A percentile compares a stretch with the other conserved stretches of the same genome.
phyloP scores from a whole-genome alignment of 352 stramenopile species.

The Pythium scleroteichum region DNA sequence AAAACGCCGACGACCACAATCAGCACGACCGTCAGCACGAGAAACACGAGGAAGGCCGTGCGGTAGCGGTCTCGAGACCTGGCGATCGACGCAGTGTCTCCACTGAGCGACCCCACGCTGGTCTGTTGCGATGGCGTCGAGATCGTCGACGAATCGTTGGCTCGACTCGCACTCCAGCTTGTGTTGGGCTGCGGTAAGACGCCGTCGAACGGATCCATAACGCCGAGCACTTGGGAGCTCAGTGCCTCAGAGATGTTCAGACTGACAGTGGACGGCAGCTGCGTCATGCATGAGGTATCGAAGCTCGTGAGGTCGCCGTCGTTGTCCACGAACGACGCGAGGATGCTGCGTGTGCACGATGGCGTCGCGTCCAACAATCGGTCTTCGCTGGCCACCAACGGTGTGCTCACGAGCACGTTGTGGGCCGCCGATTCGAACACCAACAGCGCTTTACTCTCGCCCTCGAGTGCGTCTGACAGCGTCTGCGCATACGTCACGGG shows the following conservation, averaged over 20 bases:
- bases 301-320: conserved; percentile 45
- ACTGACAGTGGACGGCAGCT: conserved; percentile 31
- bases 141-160: not conserved
- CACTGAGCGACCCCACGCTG: not conserved
- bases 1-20: conserved; percentile 14
- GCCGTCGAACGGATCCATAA: conserved; percentile 51
- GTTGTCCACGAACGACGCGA: conserved; percentile 58
- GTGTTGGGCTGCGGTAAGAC: conserved; percentile 6
- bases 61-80: conserved; percentile 17
- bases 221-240: conserved; percentile 47
- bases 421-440: conserved; percentile 40
- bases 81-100: not conserved
- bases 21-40: conserved; percentile 21
- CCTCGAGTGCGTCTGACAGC: conserved; percentile 39
- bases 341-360: conserved; percentile 46
- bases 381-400: conserved; percentile 1
- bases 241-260: conserved; percentile 35
- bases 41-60: conserved; percentile 22
- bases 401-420: conserved; percentile 39
- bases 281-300: conserved; percentile 54
- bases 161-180: not conserved
- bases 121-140: not conserved
- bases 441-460: conserved; percentile 49
- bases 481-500: conserved; percentile 43
- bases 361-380: conserved; percentile 33